Conservation (phyloP, 2,329 filamentous ascomycete genomes). For the Penicillium brasilianum region DNA sequence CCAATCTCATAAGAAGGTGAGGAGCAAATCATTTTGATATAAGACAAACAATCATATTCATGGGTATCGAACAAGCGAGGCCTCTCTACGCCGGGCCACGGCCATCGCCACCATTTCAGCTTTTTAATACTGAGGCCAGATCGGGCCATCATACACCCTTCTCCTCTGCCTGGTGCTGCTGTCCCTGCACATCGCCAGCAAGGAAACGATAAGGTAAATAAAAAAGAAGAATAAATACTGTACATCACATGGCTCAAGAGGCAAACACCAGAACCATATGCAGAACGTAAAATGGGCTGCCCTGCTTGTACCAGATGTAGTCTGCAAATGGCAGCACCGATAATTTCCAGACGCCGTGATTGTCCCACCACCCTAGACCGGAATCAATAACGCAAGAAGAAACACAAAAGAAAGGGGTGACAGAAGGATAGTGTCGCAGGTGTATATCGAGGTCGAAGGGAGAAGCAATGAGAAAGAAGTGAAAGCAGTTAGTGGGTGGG, state of each 20-base stretch:
- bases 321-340: constrained; percentile 22
- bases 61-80: constrained; percentile 39
- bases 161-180: background rate
- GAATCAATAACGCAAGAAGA: constrained; percentile 18
- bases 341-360: constrained; percentile 40
- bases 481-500: constrained; percentile 15
- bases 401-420: constrained; percentile 17
- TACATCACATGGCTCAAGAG: constrained; percentile 27
- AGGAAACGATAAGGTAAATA: constrained; percentile 8
- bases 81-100: constrained; percentile 21
- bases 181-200: constrained; percentile 10
- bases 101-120: constrained; percentile 20
- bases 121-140: constrained; percentile 13
- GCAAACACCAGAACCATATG: constrained; percentile 35
- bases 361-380: constrained; percentile 27
- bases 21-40: background rate
- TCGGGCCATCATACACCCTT: background rate
- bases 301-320: constrained; percentile 13
- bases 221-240: constrained; percentile 24
- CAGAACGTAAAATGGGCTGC: constrained; percentile 24
- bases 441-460: constrained; percentile 9
- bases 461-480: constrained; percentile 8
- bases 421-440: constrained; percentile 13
- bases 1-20: background rate
- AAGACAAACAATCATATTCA: constrained; percentile 27